Base-by-base conservation (phyloP, 768 basidiomycete species). In the Lactarius hatsudake region DNA sequence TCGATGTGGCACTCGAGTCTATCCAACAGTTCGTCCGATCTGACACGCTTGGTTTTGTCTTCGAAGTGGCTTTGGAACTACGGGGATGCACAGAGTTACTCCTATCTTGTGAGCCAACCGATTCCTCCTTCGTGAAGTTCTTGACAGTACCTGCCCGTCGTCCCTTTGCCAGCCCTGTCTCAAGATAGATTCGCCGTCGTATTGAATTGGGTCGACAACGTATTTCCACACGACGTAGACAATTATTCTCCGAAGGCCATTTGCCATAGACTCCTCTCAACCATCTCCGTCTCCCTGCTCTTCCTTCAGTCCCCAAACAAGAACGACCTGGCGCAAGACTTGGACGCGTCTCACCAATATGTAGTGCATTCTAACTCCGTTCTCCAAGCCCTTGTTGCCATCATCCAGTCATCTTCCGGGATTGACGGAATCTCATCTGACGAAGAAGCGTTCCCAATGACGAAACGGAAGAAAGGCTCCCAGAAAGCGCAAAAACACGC, bases 401-500 rank as follows among this genome's bases (percentile, higher is more conserved):
- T 61, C 18, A 28, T 40, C 30, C 62, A 68, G 17, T 32, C 30
- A 15, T 30, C 42, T 23, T 36, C 6, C 9, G 67, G 56, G 18
- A n/a, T 60, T 30, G 63, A 64, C 6, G 62, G 43, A 13, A n/a
- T 10, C 17, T 23, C 43, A 3, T 56, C 53, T 58, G 62, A 63
- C 5, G 38, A 56, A 48, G 62, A 63, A 12, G 38, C 17, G 3
- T 32, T 56, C 20, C 54, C 54, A 12, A 32, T 2, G 26, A 38
- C 20, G 18, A 63, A 53, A 23, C 53, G 36, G 23, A 62, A 63
- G 62, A 73, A 69, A 55, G 70, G 68, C 40, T 75, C 73, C 60
- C 80, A 77, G 64, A 77, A 75, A 58, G 72, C 74, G 54, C 45
- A 61, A 32, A 78, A 70, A 71, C 68, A 71, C 42, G 72, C 74